Base-by-base conservation (phyloP, 805 yeast genomes). In the Candida broadrunensis region DNA sequence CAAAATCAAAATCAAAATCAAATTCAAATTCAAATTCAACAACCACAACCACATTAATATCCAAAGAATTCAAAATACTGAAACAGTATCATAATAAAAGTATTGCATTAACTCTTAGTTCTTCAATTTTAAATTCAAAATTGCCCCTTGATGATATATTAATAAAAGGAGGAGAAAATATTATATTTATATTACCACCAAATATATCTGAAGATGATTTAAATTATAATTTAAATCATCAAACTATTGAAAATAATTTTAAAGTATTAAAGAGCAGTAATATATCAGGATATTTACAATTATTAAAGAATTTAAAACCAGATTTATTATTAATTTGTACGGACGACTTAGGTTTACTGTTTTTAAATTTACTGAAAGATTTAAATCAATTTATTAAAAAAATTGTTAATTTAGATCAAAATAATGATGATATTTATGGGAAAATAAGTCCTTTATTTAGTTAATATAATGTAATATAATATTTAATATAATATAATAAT, bases 101-200 rank as follows among this genome's bases (percentile, higher is more conserved):
- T 16, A 65, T 70, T 25, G 73, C 71, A 5, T 56, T 70, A 47
- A 70, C 75, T 7, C 60, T 70, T 33, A 67, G 70, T 35, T 67
- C 67, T 38, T 61, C 70, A 21, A 64, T 70, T n/a, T 51, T 70
- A 43, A 60, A 55, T 39, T 56, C 64, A 35, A 50, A 57, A 36
- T 50, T 68, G 20, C 74, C 73, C 2, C 55, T 70, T 38, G 52
- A 62, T 41, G 72, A 69, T 16, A 67, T 69, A 14, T 52, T 70
- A 34, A 42, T 58, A 39, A 63, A 60, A 23, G 18, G 30, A 4
- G 51, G 63, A 2, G 69, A 64, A 23, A 70, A 70, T 46, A 67
- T 70, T 29, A 65, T 71, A 6, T 70, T 70, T 47, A 70, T 70
- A 36, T 58, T 70, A 21, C 74, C 75, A 5, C 75, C 75, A 3